Evolutionary conservation across 2,329 filamentous ascomycete species (phyloP).

Genomic region (Xylogone sp.): DNA sequence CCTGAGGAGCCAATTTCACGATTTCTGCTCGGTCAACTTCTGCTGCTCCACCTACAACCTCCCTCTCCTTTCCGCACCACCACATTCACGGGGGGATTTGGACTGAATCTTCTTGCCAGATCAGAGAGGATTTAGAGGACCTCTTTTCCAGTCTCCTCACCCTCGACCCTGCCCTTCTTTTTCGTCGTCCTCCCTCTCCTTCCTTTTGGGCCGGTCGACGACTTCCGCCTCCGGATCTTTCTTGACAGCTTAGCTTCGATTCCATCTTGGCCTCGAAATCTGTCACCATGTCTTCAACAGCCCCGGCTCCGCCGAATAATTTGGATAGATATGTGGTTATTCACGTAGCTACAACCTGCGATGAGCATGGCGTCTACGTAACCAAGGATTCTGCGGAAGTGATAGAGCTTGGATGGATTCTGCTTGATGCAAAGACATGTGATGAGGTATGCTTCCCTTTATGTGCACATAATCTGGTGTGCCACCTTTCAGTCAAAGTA

Average conservation of each 20-base stretch:
- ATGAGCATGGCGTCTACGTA: slow-evolving; percentile 98
- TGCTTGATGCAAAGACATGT: slow-evolving; percentile 85
- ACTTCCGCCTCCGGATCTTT: not conserved
- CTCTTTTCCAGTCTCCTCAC: not conserved
- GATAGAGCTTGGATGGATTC: slow-evolving; percentile 97
- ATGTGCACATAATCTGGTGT: not conserved
- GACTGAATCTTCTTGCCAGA: not conserved
- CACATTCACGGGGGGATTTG: not conserved
- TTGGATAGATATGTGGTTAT: slow-evolving; percentile 97
- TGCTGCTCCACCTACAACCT: not conserved
- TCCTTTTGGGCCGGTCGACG: not conserved
- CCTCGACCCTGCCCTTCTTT: not conserved
- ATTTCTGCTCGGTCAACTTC: not conserved
- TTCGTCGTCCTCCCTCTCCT: not conserved
- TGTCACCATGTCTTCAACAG: slow-evolving; percentile 46
- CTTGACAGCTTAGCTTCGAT: not conserved
- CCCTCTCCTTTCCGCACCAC: not conserved
- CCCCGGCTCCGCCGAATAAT: slow-evolving; percentile 57
- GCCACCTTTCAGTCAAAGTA: slow-evolving; percentile 3
- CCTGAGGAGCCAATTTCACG: not conserved
- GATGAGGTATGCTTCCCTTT: slow-evolving; percentile 71
- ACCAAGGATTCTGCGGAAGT: slow-evolving; percentile 99
- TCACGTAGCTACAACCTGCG: slow-evolving; percentile 97
- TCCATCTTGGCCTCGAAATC: not conserved
- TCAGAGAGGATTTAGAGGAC: not conserved